phyloP scores from a whole-genome alignment of 208 protist species.

The Leishmania guyanensis region DNA sequence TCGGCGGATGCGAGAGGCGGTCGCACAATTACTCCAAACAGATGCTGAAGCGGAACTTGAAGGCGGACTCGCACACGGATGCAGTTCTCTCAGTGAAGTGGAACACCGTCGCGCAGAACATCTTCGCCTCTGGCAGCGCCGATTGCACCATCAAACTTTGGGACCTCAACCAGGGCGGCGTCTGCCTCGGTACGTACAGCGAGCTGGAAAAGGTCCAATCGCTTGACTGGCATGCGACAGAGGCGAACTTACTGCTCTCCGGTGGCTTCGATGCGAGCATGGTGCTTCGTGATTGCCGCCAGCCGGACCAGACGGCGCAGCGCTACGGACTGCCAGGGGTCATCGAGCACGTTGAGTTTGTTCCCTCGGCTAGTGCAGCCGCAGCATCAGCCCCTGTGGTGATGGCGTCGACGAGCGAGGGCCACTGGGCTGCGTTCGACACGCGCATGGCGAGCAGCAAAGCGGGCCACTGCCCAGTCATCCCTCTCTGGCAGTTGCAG shows the following conservation, averaged over 20 bases:
- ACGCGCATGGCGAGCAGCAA: conserved; percentile 45
- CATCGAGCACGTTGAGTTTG: conserved; percentile 79
- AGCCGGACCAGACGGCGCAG: conserved; percentile 52
- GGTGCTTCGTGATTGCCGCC: conserved; percentile 84
- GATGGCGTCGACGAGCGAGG: conserved; percentile 75
- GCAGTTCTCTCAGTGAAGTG: conserved; percentile 95
- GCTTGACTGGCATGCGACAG: conserved; percentile 85
- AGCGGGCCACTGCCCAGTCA: not conserved
- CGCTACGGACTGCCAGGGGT: conserved; percentile 57
- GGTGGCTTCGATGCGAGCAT: conserved; percentile 82
- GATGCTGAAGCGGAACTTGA: conserved; percentile 55
- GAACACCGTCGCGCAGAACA: conserved; percentile 91
- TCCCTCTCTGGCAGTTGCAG: conserved; percentile 58
- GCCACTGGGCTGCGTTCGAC: conserved; percentile 75
- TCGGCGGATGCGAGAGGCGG: conserved; percentile 83
- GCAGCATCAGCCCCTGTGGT: conserved; percentile 29
- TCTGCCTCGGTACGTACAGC: conserved; percentile 90
- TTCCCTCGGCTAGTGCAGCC: conserved; percentile 27
- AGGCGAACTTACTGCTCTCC: conserved; percentile 87
- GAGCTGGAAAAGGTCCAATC: conserved; percentile 94
- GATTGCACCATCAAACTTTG: conserved; percentile 97
- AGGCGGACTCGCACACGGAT: conserved; percentile 91
- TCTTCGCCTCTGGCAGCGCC: conserved; percentile 94
- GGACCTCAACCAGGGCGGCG: conserved; percentile 85
- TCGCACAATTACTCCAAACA: conserved; percentile 82